These are phyloP conservation scores for Cryptococcus neoformans DNA, from an alignment of 1,284 basidiomycete genomes.

Conservation along the genomic window DNA sequence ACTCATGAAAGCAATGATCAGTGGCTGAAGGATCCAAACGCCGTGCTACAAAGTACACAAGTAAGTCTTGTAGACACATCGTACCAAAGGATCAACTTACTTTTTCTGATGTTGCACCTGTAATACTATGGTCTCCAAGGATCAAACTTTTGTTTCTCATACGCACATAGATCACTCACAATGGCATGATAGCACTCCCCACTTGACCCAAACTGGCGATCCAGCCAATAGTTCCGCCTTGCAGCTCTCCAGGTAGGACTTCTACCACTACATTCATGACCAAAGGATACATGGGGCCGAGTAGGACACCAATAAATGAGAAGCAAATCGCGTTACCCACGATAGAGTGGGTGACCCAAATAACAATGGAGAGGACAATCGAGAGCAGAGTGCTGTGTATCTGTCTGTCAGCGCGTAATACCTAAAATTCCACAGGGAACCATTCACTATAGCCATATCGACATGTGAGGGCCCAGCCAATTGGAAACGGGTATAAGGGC, in stretches of 20 bases:
- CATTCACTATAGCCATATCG: constrained; percentile 41
- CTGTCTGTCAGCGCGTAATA: not conserved
- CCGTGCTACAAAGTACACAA: constrained; percentile 17
- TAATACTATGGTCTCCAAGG: constrained; percentile 18
- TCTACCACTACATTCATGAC: constrained; percentile 48
- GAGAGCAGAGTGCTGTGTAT: constrained; percentile 24
- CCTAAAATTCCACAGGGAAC: not conserved
- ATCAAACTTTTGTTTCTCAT: not conserved
- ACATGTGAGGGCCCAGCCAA: constrained; percentile 31
- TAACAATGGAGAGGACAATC: constrained; percentile 56
- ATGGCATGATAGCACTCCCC: constrained; percentile 64
- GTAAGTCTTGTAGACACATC: too few relatives aligned
- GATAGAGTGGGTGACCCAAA: constrained; percentile 63
- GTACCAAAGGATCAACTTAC: too few relatives aligned
- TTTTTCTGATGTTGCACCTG: constrained; percentile 33
- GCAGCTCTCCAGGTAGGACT: constrained; percentile 60
- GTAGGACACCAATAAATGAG: constrained; percentile 55
- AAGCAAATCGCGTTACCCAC: constrained; percentile 61
- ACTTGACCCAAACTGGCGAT: constrained; percentile 60
- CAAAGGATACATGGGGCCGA: constrained; percentile 63
- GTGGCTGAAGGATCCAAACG: constrained; percentile 43
- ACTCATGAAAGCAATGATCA: constrained; percentile 34
- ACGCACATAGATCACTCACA: constrained; percentile 34
- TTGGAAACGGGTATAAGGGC: constrained; percentile 41
- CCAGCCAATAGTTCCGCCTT: constrained; percentile 65